A percentile compares a stretch with the other conserved stretches of the same genome.
Conservation (phyloP, 352 stramenopile species). For the Plasmopara viticola region DNA sequence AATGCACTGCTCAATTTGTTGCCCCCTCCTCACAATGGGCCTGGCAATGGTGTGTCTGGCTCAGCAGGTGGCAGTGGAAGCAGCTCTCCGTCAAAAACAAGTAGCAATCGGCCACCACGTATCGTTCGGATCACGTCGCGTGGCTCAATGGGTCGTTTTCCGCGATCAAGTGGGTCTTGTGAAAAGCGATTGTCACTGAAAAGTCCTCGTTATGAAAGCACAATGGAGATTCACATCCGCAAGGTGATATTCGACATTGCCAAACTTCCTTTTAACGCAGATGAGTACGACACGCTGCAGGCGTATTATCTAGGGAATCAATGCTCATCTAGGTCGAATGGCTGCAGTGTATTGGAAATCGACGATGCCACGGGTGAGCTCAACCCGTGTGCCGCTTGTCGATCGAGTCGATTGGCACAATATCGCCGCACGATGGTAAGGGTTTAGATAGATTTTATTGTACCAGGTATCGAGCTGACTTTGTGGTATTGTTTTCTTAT, state of each 20-base stretch:
- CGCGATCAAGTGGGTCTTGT: constrained; percentile 22
- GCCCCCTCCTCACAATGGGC: constrained; percentile 29
- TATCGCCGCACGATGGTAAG: constrained; percentile 56
- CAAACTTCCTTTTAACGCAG: constrained; percentile 53
- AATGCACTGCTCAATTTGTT: constrained; percentile 34
- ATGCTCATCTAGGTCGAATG: constrained; percentile 33
- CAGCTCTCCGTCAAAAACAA: constrained; percentile 32
- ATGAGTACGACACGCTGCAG: constrained; percentile 58
- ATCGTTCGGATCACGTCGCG: constrained; percentile 42
- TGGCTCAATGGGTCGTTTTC: constrained; percentile 31
- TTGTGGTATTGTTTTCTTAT: constrained; percentile 1
- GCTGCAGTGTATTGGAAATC: constrained; percentile 14
- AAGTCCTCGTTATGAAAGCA: constrained; percentile 63
- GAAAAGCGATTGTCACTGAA: constrained; percentile 58
- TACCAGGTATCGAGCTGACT: constrained; percentile 2
- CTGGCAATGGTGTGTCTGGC: constrained; percentile 15
- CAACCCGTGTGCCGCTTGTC: constrained; percentile 31
- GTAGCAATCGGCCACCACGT: constrained; percentile 32
- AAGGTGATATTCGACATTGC: constrained; percentile 62
- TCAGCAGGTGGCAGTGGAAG: constrained; percentile 15
- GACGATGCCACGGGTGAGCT: constrained; percentile 25
- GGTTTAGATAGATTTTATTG: constrained; percentile 7
- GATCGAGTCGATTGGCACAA: constrained; percentile 44
- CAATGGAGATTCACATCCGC: constrained; percentile 63
- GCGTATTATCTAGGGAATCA: constrained; percentile 50